Base-by-base conservation (phyloP, 768 basidiomycete genomes). In the Leccinum pellstonianum region DNA sequence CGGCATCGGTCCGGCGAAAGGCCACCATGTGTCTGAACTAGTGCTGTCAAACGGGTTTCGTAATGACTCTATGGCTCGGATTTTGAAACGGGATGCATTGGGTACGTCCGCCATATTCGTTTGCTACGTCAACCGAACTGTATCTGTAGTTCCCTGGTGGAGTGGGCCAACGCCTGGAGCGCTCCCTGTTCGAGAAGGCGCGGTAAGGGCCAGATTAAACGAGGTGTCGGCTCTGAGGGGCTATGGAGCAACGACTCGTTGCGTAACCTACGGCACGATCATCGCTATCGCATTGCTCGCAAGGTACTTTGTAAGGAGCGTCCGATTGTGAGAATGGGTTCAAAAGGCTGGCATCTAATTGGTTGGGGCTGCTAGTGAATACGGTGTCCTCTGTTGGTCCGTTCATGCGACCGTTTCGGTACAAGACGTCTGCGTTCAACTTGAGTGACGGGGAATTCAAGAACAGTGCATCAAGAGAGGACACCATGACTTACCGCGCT, bases 221-320 rank as follows among this genome's bases (percentile, higher is more conserved):
- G 67, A 25, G 35, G 54, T 29, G 14, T 61, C 62, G 25, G 60
- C 63, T 38, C 69, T 65, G 56, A 73, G 76, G 21, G 85, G 84
- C 56, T 80, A 76, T 8, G 86, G 85, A 10, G 83, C 82, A 47
- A 81, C 72, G 56, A 86, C 69, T 37, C 63, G 72, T 35, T 9
- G 75, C 65, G 63, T 81, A 80, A 21, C 84, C 83, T 7, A 83
- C 65, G 14, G 84, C 83, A 54, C 64, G 79, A 23, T 83, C 81
- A 12, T 64, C 61, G 19, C 63, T 73, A 62, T 82, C 83, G 83
- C 84, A 86, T 68, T 77, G 77, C 66, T 85, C 83, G 27, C 27
- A 27, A 27, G 27, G 27, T 7, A 27, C 27, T 27, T 27, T 27
- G 64, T 77, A 73, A 12, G 68, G 60, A 1, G 67, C 68, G 31